Percentiles rank a stretch among this genome's conserved stretches.
Evolutionary conservation across 2,329 filamentous ascomycete species (phyloP).

Genomic region (Sclerotinia glacialis): DNA sequence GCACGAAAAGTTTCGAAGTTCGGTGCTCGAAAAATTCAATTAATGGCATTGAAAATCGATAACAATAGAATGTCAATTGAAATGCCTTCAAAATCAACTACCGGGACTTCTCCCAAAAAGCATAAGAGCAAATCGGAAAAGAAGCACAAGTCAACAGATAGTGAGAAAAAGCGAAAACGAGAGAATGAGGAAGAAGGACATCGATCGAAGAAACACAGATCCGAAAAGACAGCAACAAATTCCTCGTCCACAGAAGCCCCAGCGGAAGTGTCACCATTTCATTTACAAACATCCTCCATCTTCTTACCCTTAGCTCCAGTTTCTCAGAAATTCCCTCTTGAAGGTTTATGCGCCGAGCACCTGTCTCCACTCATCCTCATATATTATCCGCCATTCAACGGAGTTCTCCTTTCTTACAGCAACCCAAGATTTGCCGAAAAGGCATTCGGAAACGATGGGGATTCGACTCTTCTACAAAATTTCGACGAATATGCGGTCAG

Average conservation of each 20-base stretch:
- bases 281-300: conserved; percentile 74
- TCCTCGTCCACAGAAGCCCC: conserved; percentile 23
- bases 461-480: conserved; percentile 49
- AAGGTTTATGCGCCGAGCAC: conserved; percentile 70
- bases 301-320: conserved; percentile 73
- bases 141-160: conserved; percentile 41
- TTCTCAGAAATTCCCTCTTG: conserved; percentile 66
- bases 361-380: conserved; percentile 72
- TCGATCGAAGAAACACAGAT: conserved; percentile 45
- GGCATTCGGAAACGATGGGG: conserved; percentile 52
- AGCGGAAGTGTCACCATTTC: conserved; percentile 63
- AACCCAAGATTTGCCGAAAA: conserved; percentile 64
- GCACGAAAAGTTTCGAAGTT: conserved; percentile 20
- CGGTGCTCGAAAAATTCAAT: conserved; percentile 13
- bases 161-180: conserved; percentile 46
- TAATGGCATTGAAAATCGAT: not conserved
- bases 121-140: conserved; percentile 38
- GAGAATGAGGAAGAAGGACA: conserved; percentile 43
- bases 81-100: conserved; percentile 21
- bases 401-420: conserved; percentile 71
- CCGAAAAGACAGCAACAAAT: conserved; percentile 41
- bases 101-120: conserved; percentile 31
- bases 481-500: conserved; percentile 82
- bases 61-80: conserved; percentile 34
- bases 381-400: conserved; percentile 69